A percentile compares a stretch with the other conserved stretches of the same genome.
These are phyloP conservation scores for Lithospermum erythrorhizon DNA, from an alignment of 257 asterid genomes.

Conservation along the genomic window DNA sequence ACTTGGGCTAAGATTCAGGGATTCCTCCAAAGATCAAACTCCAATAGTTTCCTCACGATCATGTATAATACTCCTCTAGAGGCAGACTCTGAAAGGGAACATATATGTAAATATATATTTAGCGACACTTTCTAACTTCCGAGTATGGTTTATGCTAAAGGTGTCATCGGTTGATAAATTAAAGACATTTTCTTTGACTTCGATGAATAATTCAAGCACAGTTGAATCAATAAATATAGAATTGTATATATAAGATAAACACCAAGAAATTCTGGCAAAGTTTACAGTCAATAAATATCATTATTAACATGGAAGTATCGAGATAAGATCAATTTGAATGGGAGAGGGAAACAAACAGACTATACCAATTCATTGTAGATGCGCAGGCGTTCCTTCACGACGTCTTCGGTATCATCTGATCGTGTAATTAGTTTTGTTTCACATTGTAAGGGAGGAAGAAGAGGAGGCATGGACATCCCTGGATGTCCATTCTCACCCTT, in stretches of 20 bases:
- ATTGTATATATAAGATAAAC: too few species aligned
- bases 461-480: conserved; percentile 89
- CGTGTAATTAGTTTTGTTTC: conserved; percentile 68
- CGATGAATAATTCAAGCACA: too few species aligned
- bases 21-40: conserved; percentile 87
- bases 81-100: conserved; percentile 54
- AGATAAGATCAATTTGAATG: background rate
- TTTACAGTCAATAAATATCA: too few species aligned
- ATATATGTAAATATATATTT: background rate
- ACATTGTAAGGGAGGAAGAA: conserved; percentile 85
- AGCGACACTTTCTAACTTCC: background rate
- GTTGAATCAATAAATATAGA: too few species aligned
- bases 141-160: too few species aligned
- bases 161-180: too few species aligned
- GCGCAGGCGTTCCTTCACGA: conserved; percentile 75
- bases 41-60: conserved; percentile 61
- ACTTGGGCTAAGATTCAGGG: conserved; percentile 84
- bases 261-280: too few species aligned
- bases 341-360: background rate
- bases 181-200: too few species aligned
- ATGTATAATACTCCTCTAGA: conserved; percentile 77
- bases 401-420: conserved; percentile 77
- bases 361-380: conserved; percentile 69
- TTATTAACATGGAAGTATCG: background rate
- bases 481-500: conserved; percentile 52